phyloP scores from a whole-genome alignment of 805 yeast species.

The Yamadazyma laniorum region DNA sequence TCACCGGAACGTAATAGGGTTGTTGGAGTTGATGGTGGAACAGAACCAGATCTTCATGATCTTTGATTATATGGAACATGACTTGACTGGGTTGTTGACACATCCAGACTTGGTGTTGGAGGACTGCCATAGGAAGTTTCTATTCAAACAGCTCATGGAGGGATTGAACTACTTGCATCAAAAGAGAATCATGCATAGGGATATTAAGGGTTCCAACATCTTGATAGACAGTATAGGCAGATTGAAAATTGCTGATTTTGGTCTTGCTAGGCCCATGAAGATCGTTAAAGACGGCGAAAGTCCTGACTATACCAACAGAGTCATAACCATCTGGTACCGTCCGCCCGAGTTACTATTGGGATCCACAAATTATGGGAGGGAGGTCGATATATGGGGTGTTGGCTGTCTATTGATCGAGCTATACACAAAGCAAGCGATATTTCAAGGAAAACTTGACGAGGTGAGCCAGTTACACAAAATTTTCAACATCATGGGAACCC shows the following conservation, averaged over 20 bases:
- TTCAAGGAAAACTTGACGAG: constrained; percentile 81
- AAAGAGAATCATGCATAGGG: constrained; percentile 71
- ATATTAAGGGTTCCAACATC: constrained; percentile 79
- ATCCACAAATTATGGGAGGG: constrained; percentile 83
- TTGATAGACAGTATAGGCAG: constrained; percentile 60
- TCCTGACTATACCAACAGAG: constrained; percentile 90
- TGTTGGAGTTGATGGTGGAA: constrained; percentile 89
- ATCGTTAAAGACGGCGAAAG: constrained; percentile 47
- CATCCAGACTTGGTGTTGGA: constrained; percentile 66
- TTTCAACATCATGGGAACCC: constrained; percentile 85
- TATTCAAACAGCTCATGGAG: constrained; percentile 62
- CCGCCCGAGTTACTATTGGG: constrained; percentile 94
- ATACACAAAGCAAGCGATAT: constrained; percentile 69
- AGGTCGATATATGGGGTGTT: constrained; percentile 95
- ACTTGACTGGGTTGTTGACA: constrained; percentile 80
- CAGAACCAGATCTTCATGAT: constrained; percentile 76
- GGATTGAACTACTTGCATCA: constrained; percentile 71
- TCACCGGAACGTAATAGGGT: constrained; percentile 78
- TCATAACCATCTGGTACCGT: constrained; percentile 94
- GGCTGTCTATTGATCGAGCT: constrained; percentile 89
- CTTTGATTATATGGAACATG: constrained; percentile 92
- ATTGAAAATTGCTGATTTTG: constrained; percentile 77
- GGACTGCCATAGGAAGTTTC: constrained; percentile 63
- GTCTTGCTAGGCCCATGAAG: constrained; percentile 76
- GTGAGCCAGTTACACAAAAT: constrained; percentile 77